These are phyloP conservation scores for Dryas alaskensis DNA, from an alignment of 306 rosid species.

Conservation along the genomic window DNA sequence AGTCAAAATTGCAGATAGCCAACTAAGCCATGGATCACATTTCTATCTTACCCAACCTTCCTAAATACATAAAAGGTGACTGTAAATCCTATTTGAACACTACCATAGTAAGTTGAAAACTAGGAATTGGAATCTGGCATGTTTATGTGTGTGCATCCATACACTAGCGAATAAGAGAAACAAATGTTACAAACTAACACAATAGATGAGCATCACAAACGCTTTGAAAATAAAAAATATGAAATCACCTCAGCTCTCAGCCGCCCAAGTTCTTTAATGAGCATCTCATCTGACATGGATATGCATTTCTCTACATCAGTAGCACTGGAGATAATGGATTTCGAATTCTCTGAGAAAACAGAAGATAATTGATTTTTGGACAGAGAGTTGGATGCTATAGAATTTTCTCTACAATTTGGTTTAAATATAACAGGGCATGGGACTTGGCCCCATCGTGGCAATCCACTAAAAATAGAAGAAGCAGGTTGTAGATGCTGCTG, in stretches of 20 bases:
- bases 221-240: background rate
- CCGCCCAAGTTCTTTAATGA: slow-evolving; percentile 56
- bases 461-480: slow-evolving; percentile 37
- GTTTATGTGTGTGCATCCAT: background rate
- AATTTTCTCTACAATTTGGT: slow-evolving; percentile 36
- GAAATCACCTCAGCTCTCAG: slow-evolving; percentile 62
- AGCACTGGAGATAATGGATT: slow-evolving; percentile 24
- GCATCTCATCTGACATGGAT: slow-evolving; percentile 43
- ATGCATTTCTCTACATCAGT: slow-evolving; percentile 32
- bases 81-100: too few relatives aligned
- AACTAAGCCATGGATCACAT: too few relatives aligned
- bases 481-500: slow-evolving; percentile 35
- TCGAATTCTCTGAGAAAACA: slow-evolving; percentile 24
- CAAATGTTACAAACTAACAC: background rate
- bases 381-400: slow-evolving; percentile 32
- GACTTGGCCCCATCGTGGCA: slow-evolving; percentile 78
- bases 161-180: background rate
- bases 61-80: background rate
- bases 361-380: slow-evolving; percentile 32
- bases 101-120: background rate
- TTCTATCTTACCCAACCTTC: background rate
- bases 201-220: too few relatives aligned
- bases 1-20: too few relatives aligned
- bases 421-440: slow-evolving; percentile 50
- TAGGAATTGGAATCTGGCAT: background rate